Conservation (phyloP, 495 filamentous ascomycete species). For the Xylaria curta region DNA sequence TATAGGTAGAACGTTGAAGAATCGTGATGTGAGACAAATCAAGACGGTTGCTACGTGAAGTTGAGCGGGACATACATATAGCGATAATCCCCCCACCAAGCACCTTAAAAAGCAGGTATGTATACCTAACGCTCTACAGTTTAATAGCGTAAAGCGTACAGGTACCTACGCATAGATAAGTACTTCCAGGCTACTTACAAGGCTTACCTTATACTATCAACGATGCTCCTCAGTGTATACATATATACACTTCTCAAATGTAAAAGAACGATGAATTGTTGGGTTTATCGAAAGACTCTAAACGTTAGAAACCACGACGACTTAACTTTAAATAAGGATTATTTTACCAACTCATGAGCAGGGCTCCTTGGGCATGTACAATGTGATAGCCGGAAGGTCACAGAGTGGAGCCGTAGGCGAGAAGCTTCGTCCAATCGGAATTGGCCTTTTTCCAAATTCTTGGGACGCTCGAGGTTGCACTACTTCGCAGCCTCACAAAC, state of each 20-base stretch:
- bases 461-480: slow-evolving; percentile 26
- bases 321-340: no score
- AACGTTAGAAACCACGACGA: no score
- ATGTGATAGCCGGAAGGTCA: neutral
- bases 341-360: no score
- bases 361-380: neutral
- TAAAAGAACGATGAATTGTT: no score
- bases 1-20: neutral
- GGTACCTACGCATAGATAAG: neutral
- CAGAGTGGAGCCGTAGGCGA: slow-evolving; percentile 16
- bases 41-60: neutral
- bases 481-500: slow-evolving; percentile 26
- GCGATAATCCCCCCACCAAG: slow-evolving; percentile 1
- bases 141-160: neutral
- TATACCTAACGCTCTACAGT: neutral
- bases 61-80: slow-evolving; percentile 7
- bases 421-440: slow-evolving; percentile 52
- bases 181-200: no score
- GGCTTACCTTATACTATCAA: neutral
- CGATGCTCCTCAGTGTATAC: neutral
- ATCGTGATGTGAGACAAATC: neutral
- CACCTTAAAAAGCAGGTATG: neutral
- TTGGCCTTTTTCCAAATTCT: slow-evolving; percentile 34
- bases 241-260: no score
- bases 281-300: neutral